A percentile compares a stretch with the other conserved stretches of the same genome.
phyloP scores from a whole-genome alignment of 305 asterid genomes.

The Euphrasia arctica region DNA sequence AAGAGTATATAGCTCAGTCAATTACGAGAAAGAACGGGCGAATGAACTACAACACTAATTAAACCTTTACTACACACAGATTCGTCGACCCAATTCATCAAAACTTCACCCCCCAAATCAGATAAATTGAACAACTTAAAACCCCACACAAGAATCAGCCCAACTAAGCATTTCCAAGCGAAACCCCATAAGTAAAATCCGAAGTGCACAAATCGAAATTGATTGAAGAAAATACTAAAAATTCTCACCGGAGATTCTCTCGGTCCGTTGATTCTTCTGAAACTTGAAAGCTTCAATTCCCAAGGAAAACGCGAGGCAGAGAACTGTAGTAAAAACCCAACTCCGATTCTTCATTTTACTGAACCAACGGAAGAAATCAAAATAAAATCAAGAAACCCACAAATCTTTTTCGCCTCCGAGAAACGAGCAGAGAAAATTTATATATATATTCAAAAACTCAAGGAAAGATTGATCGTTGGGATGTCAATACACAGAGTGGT shows the following conservation, averaged over 20 bases:
- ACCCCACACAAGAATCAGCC: constrained; percentile 13
- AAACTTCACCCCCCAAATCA: constrained; percentile 5
- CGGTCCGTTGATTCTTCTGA: constrained; percentile 33
- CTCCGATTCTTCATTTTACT: constrained; percentile 20
- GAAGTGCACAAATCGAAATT: constrained; percentile 18
- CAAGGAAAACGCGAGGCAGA: constrained; percentile 18
- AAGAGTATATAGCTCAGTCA: background rate
- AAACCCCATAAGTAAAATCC: constrained; percentile 10
- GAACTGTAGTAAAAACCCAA: constrained; percentile 23
- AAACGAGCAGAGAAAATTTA: background rate
- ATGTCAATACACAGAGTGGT: constrained; percentile 28
- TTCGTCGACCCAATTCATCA: background rate
- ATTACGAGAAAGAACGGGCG: background rate
- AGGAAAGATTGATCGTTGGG: constrained; percentile 24
- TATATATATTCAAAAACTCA: constrained; percentile 1
- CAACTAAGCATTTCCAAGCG: constrained; percentile 1
- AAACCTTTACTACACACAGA: background rate
- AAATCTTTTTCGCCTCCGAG: background rate
- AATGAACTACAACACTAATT: background rate
- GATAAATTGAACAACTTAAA: constrained; percentile 4
- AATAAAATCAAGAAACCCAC: constrained; percentile 13
- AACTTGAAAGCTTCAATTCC: constrained; percentile 30
- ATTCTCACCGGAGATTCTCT: constrained; percentile 41
- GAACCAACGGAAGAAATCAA: constrained; percentile 11
- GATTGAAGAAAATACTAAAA: background rate